Evolutionary conservation across 208 protist species (phyloP).

Genomic region (Vickermania spadyakhi): DNA sequence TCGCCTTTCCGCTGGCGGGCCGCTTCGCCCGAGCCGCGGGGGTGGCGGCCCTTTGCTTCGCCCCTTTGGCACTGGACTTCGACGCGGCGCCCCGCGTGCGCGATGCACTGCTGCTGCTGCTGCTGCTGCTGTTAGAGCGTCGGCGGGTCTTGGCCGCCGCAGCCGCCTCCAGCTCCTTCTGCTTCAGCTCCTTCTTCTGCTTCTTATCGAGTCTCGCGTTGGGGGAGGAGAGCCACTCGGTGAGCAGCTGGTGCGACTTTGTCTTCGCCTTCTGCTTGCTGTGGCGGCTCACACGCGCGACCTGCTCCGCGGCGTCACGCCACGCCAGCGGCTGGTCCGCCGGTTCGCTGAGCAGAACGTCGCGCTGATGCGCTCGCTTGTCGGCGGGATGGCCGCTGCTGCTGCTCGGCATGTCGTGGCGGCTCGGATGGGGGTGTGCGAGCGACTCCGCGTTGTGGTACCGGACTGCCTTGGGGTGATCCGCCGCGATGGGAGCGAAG

Average conservation of each 20-base stretch:
- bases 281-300: slow-evolving; percentile 40
- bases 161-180: slow-evolving; percentile 1
- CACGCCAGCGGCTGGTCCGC: slow-evolving; percentile 22
- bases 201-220: slow-evolving; percentile 12
- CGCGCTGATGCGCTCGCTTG: not conserved
- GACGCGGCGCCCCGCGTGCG: not conserved
- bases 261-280: slow-evolving; percentile 29
- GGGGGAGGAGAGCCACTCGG: slow-evolving; percentile 71
- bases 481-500: not conserved
- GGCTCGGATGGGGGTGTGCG: not conserved
- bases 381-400: not conserved
- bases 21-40: not conserved
- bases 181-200: not conserved
- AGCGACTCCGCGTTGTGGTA: not conserved
- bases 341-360: not conserved
- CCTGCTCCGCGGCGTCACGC: slow-evolving; percentile 41
- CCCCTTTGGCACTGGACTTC: not conserved
- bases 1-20: not conserved
- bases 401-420: not conserved
- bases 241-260: slow-evolving; percentile 40
- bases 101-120: not conserved
- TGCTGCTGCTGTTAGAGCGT: not conserved
- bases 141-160: slow-evolving; percentile 1
- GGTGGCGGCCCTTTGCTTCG: not conserved
- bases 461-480: not conserved